Base-by-base conservation (phyloP, 108 stramenopile species). In the Cyclotella cryptica region DNA sequence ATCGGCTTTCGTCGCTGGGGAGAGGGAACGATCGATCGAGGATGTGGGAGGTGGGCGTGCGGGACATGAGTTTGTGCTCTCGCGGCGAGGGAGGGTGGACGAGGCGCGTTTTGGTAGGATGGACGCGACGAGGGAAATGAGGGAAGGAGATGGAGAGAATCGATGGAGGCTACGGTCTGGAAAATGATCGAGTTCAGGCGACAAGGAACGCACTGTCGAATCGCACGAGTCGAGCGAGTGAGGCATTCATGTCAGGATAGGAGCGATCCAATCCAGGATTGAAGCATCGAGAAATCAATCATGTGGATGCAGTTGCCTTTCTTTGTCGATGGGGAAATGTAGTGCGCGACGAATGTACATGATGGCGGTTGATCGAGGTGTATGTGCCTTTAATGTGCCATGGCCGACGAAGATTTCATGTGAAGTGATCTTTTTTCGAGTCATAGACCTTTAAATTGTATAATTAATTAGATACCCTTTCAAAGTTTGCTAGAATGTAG, bases 1-100 rank as follows among this genome's bases (percentile, higher is more conserved):
- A 84, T 55, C 72, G 64, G 60, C 83, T 84, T 66, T 84, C 77
- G 52, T 74, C 61, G 51, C 75, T 72, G 14, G 82, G 71, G 82
- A 83, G 42, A 82, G 81, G 4, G 81, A 75, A 0, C 61, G 29
- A 11, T 19, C 10, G 58, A n/a, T n/a, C n/a, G n/a, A n/a, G n/a
- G n/a, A 27, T 10, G 27, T 12, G 28, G 69, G 62, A 71, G 39
- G 54, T 21, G 41, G 78, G 71, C 30, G 69, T 69, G 66, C 40
- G 67, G 49, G 75, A 68, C 55, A 66, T 66, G 19, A n/a, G 47
- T n/a, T n/a, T n/a, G n/a, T n/a, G n/a, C n/a, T n/a, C n/a, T n/a
- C n/a, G n/a, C n/a, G n/a, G n/a, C n/a, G n/a, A n/a, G n/a, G n/a
- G n/a, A n/a, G n/a, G n/a, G n/a, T n/a, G n/a, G n/a, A n/a, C n/a